Conservation (phyloP, 2,329 filamentous ascomycete genomes). For the Hansfordia pulvinata region DNA sequence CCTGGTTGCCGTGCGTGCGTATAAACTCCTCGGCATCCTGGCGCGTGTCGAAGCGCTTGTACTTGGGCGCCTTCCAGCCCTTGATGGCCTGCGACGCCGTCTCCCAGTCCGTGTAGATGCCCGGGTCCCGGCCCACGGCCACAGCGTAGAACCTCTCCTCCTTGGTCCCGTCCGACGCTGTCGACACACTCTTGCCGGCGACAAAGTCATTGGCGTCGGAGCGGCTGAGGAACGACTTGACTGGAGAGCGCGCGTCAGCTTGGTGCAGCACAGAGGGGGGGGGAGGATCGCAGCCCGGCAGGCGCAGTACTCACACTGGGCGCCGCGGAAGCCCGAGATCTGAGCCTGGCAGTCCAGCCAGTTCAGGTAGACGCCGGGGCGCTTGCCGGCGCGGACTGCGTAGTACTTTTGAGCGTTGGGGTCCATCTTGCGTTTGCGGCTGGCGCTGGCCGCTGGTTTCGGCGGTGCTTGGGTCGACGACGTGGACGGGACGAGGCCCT, state of each 20-base stretch:
- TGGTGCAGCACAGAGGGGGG: not conserved
- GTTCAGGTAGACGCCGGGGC: constrained; percentile 46
- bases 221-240: constrained; percentile 63
- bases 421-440: constrained; percentile 36
- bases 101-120: constrained; percentile 52
- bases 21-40: constrained; percentile 73
- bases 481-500: constrained; percentile 4
- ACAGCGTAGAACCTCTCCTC: constrained; percentile 45
- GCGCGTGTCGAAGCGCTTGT: constrained; percentile 54
- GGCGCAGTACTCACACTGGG: constrained; percentile 48
- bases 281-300: no score
- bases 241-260: constrained; percentile 25
- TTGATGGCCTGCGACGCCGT: constrained; percentile 60
- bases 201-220: constrained; percentile 72
- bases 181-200: constrained; percentile 38
- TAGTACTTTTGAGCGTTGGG: constrained; percentile 41
- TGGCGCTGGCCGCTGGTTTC: constrained; percentile 6
- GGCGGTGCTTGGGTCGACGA: constrained; percentile 6
- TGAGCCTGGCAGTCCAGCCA: constrained; percentile 50
- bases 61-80: constrained; percentile 55
- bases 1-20: constrained; percentile 26
- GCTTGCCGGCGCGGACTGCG: constrained; percentile 42
- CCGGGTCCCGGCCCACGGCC: constrained; percentile 41
- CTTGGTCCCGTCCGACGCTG: constrained; percentile 22
- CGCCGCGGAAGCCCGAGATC: constrained; percentile 47